These are phyloP conservation scores for Sisymbrium altissimum DNA, from an alignment of 345 rosid species.

Conservation along the genomic window DNA sequence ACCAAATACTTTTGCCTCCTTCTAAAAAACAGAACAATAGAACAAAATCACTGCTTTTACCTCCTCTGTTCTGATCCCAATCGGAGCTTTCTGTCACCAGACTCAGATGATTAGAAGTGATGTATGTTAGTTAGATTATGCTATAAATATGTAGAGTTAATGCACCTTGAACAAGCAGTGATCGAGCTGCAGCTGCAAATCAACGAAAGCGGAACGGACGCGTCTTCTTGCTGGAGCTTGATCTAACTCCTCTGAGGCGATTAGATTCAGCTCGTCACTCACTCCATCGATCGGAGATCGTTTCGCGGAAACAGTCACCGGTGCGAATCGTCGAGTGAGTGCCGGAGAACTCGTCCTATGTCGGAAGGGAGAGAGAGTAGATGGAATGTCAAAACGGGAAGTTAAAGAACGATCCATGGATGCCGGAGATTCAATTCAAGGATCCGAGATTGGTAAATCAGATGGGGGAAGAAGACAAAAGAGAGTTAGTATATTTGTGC, in stretches of 20 bases:
- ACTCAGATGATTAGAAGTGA: slow-evolving; percentile 7
- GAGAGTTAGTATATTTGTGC: slow-evolving; percentile 11
- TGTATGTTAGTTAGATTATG: neutral
- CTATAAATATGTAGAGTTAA: neutral
- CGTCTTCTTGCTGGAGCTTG: slow-evolving; percentile 66
- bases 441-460: neutral
- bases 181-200: slow-evolving; percentile 69
- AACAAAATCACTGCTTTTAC: slow-evolving; percentile 34
- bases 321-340: neutral
- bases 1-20: neutral
- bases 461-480: slow-evolving; percentile 21
- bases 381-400: slow-evolving; percentile 13
- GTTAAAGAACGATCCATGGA: slow-evolving; percentile 27
- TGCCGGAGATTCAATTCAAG: slow-evolving; percentile 5
- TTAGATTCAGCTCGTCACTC: slow-evolving; percentile 60
- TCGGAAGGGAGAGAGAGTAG: neutral
- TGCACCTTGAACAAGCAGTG: slow-evolving; percentile 80
- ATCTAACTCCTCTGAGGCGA: slow-evolving; percentile 68
- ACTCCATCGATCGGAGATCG: slow-evolving; percentile 50
- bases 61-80: slow-evolving; percentile 75
- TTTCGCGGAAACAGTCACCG: slow-evolving; percentile 15
- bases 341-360: neutral
- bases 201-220: slow-evolving; percentile 67
- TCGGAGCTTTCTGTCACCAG: slow-evolving; percentile 62
- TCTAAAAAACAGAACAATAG: neutral